These are phyloP conservation scores for Auriscalpium vulgare DNA, from an alignment of 768 basidiomycete genomes.

Conservation along the genomic window DNA sequence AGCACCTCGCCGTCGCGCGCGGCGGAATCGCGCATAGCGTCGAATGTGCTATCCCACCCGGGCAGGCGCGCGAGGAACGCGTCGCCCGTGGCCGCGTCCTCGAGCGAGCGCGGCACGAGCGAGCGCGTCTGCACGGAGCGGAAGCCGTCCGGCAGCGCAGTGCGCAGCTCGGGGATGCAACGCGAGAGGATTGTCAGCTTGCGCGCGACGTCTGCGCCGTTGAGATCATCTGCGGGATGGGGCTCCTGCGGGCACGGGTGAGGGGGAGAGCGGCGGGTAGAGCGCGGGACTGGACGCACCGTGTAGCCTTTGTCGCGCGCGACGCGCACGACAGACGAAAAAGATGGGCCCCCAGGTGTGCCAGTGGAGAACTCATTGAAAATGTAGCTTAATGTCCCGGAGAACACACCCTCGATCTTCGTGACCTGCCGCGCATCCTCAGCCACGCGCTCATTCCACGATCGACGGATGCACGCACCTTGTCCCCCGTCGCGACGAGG, in stretches of 20 bases:
- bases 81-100: conserved; percentile 60
- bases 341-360: conserved; percentile 57
- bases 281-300: conserved; percentile 32
- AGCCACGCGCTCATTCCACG: neutral
- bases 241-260: conserved; percentile 62
- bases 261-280: too few species aligned
- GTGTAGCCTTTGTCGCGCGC: conserved; percentile 95
- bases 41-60: conserved; percentile 77
- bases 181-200: conserved; percentile 95
- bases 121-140: conserved; percentile 74
- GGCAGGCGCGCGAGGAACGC: conserved; percentile 77
- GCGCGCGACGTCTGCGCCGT: conserved; percentile 93
- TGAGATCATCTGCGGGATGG: conserved; percentile 93
- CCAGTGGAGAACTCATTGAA: conserved; percentile 91
- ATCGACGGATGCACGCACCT: conserved; percentile 38
- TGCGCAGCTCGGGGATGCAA: conserved; percentile 46
- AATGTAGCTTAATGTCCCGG: conserved; percentile 97
- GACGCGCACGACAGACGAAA: conserved; percentile 82
- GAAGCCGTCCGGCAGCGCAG: conserved; percentile 68
- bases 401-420: conserved; percentile 97
- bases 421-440: conserved; percentile 39
- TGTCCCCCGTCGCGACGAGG: conserved; percentile 86
- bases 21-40: conserved; percentile 69
- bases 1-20: conserved; percentile 76
- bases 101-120: conserved; percentile 74